Base-by-base conservation (phyloP, 129 eudicot species). In the Chrysanthemum makinoi region DNA sequence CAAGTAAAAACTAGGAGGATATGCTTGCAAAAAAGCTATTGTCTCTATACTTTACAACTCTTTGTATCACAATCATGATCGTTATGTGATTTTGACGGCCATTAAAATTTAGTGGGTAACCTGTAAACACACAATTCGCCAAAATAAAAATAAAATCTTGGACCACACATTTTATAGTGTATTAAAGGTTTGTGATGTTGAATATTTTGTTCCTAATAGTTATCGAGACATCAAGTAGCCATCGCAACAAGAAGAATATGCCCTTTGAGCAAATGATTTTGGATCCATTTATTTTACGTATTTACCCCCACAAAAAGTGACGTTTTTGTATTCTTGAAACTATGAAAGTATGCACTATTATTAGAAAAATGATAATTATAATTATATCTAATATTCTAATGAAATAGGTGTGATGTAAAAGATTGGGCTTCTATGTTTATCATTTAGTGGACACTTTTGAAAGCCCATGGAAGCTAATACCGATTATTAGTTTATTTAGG, bases 131-230 rank as follows among this genome's bases (percentile, higher is more conserved):
- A 51, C 64, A 33, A 39, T 15, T 67, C 13, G 4, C 49, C 8
- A 44, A 65, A 53, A 65, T 17, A 16, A 0, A 33, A 11, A 13
- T 50, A 50, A 50, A 2, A 48, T 24, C 6, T 47, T 58, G 74
- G 70, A 69, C 80, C 80, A 33, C 80, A 76, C n/a, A 76, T 68
- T 76, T 68, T 15, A 58, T 48, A 30, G 62, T 65, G 74, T 57
- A 67, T 28, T 57, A 68, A 59, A 48, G 68, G 68, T 57, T 47
- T 57, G 9, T 48, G 69, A 76, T 60, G 80, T 39, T 68, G 57
- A 64, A 24, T 10, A 3, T 22, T 63, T 30, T 50, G 70, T 62
- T 50, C 61, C 72, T 30, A 66, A 56, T 22, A 22, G 26, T 68
- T 49, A 50, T 47, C 0, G 39, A 56, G 51, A 49, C n/a, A 43